Evolutionary conservation across 1,284 basidiomycete species (phyloP).

Genomic region (Ustilago shanxiensis): DNA sequence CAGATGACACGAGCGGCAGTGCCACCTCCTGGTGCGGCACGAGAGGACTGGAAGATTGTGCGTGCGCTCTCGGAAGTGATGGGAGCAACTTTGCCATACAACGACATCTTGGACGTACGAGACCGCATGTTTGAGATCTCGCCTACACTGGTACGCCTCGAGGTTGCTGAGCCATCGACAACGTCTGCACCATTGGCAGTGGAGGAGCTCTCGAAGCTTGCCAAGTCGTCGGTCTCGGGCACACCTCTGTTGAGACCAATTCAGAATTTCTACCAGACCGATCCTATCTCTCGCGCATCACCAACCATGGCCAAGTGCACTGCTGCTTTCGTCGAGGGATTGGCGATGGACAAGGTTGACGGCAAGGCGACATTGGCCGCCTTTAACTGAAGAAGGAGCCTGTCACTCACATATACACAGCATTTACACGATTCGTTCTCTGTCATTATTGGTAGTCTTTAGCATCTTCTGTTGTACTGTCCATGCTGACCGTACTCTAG

Average conservation of each 20-base stretch:
- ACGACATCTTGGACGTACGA: slow-evolving; percentile 85
- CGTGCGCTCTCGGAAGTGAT: slow-evolving; percentile 93
- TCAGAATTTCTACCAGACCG: slow-evolving; percentile 95
- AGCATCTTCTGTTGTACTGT: slow-evolving; percentile 7
- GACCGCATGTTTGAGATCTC: slow-evolving; percentile 98
- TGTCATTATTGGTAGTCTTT: neutral
- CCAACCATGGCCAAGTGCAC: slow-evolving; percentile 69
- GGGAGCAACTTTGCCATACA: slow-evolving; percentile 85
- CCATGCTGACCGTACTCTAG: neutral
- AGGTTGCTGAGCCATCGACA: slow-evolving; percentile 84
- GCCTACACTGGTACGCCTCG: slow-evolving; percentile 89
- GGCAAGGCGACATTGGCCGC: slow-evolving; percentile 47
- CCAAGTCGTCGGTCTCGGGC: slow-evolving; percentile 48
- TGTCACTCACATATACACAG: neutral
- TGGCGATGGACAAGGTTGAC: slow-evolving; percentile 52
- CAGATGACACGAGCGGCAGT: slow-evolving; percentile 94
- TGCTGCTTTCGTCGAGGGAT: slow-evolving; percentile 50
- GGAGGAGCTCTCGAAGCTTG: slow-evolving; percentile 52
- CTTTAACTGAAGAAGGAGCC: slow-evolving; percentile 30
- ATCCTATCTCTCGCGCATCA: slow-evolving; percentile 75
- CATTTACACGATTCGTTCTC: neutral
- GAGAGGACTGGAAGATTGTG: slow-evolving; percentile 99
- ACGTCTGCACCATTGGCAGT: slow-evolving; percentile 57
- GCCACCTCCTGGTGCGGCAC: slow-evolving; percentile 89
- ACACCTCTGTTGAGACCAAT: slow-evolving; percentile 84